Base-by-base conservation (phyloP, 1,139 yeast genomes). In the Petasospora fabianii region DNA sequence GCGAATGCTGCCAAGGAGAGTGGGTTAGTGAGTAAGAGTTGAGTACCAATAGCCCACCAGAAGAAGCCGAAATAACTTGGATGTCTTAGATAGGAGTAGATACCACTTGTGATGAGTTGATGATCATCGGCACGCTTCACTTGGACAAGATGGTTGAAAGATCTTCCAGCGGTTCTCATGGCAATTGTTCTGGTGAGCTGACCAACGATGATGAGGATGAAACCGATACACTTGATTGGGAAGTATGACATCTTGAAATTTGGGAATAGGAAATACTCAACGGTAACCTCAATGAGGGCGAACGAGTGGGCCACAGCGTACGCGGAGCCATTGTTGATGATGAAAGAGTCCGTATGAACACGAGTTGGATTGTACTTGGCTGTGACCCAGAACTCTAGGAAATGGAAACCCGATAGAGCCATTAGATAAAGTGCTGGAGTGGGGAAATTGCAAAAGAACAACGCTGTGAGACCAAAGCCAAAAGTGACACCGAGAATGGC, bases 61-160 rank as follows among this genome's bases (percentile, higher is more conserved):
- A 81, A 90, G 59, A 84, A 92, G 1, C 97, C 98, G 41, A 80
- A 74, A 61, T 92, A 92, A 36, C 95, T 82, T 10, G 98, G 98
- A 59, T 92, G 98, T 44, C 98, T 71, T 9, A 76, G 63, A 15
- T 64, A 48, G 1, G 68, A 46, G 60, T 92, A 92, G 3, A 92
- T 66, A 0, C 97, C 98, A 7, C 63, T 50, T 0, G 86, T 84
- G 10, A 92, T 80, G 33, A 92, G 66, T 15, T 53, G 62, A 56
- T 92, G 98, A 36, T 73, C 71, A 0, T 62, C 54, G 24, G 66
- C 61, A 42, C 72, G 80, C 21, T 65, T 58, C 5, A 73, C 60
- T 39, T 81, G 88, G 3, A 94, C 73, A 33, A 80, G 65, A 61
- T 94, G 98, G 40, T 87, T 84, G 62, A 92, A 94, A n/a, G 94